These are phyloP conservation scores for Penicillium olsonii DNA, from an alignment of 2,329 filamentous ascomycete genomes.

Conservation along the genomic window DNA sequence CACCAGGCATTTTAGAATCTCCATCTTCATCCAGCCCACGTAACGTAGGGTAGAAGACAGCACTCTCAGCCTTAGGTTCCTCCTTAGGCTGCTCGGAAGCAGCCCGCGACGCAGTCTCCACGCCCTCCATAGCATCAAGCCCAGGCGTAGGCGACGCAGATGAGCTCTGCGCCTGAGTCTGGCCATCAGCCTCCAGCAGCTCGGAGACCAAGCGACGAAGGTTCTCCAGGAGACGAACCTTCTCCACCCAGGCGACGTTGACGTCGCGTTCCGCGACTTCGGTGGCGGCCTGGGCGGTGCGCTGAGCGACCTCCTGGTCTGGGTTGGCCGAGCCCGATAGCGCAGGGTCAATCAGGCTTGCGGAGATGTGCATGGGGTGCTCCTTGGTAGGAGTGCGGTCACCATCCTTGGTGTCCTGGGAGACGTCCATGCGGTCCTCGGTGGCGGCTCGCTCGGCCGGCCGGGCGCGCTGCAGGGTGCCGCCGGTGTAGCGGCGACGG, in stretches of 20 bases:
- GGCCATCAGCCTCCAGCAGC: conserved; percentile 56
- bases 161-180: conserved; percentile 28
- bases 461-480: conserved; percentile 58
- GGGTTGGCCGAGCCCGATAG: conserved; percentile 36
- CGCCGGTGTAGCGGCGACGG: conserved; percentile 62
- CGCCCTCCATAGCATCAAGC: conserved; percentile 32
- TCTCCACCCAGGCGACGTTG: conserved; percentile 63
- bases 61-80: conserved; percentile 24
- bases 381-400: conserved; percentile 39
- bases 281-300: conserved; percentile 40
- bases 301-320: conserved; percentile 33
- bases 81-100: conserved; percentile 48
- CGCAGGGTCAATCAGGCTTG: conserved; percentile 46
- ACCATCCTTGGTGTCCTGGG: conserved; percentile 32
- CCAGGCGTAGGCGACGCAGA: conserved; percentile 21
- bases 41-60: conserved; percentile 36
- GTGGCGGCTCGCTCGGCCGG: conserved; percentile 39
- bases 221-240: conserved; percentile 64
- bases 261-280: conserved; percentile 43
- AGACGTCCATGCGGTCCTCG: conserved; percentile 40
- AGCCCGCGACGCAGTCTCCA: conserved; percentile 36
- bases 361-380: conserved; percentile 31
- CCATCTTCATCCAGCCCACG: conserved; percentile 37
- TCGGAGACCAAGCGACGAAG: conserved; percentile 60
- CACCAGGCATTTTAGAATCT: conserved; percentile 38